These are phyloP conservation scores for Pterula multifida DNA, from an alignment of 1,284 basidiomycete genomes.

Conservation along the genomic window DNA sequence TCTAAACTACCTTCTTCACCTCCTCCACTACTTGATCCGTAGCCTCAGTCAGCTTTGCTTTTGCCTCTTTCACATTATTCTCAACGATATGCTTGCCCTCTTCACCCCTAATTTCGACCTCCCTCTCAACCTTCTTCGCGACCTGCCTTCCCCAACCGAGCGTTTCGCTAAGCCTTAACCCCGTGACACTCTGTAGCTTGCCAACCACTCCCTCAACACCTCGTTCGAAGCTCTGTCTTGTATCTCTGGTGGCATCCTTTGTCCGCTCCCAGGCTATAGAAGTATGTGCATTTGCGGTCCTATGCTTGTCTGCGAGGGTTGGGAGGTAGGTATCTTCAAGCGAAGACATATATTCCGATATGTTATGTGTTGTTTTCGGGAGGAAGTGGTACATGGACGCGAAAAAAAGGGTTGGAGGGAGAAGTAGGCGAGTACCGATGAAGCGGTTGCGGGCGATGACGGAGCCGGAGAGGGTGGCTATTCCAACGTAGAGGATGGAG, in stretches of 20 bases:
- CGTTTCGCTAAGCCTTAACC: constrained; percentile 56
- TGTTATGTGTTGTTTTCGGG: constrained; percentile 63
- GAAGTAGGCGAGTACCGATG: constrained; percentile 50
- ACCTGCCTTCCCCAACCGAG: constrained; percentile 28
- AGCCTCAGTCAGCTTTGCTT: constrained; percentile 10
- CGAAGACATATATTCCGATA: constrained; percentile 52
- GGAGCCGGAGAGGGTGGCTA: constrained; percentile 79
- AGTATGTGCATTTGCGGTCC: constrained; percentile 50
- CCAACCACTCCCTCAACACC: constrained; percentile 40
- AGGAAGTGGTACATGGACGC: constrained; percentile 69
- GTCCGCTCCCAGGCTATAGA: constrained; percentile 43
- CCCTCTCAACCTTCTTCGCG: constrained; percentile 5
- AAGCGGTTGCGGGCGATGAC: constrained; percentile 72
- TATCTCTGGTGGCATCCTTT: constrained; percentile 28
- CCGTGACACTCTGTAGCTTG: constrained; percentile 56
- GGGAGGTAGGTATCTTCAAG: constrained; percentile 67
- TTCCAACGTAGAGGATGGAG: constrained; percentile 76
- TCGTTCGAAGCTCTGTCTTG: constrained; percentile 28
- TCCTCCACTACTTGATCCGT: constrained; percentile 15
- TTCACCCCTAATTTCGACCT: constrained; percentile 11
- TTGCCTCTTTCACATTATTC: constrained; percentile 15
- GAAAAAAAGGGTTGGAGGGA: constrained; percentile 61
- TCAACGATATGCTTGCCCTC: constrained; percentile 12
- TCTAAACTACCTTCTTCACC: not conserved
- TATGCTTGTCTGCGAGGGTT: constrained; percentile 54